Evolutionary conservation across 1,284 basidiomycete genomes (phyloP).

Genomic region (Apiotrichum akiyoshidainum): DNA sequence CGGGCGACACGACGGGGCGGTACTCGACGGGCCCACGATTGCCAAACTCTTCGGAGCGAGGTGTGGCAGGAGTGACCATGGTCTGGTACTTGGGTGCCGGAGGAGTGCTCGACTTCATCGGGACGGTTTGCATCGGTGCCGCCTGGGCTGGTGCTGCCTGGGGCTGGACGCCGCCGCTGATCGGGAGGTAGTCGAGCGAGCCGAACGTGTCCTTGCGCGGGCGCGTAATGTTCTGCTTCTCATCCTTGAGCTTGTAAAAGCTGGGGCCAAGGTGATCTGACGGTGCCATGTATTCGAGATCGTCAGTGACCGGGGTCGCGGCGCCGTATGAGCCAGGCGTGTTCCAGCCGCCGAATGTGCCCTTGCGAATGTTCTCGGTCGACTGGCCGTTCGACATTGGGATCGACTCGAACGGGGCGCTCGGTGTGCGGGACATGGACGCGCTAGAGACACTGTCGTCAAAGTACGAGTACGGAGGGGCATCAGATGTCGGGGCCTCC

Average conservation of each 20-base stretch:
- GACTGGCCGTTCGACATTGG: neutral
- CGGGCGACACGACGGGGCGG: constrained; percentile 1
- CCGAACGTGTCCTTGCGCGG: constrained; percentile 1
- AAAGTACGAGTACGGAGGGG: too few species aligned
- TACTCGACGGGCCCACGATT: neutral
- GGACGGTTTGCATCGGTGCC: neutral
- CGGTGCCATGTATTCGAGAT: neutral
- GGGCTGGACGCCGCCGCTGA: neutral
- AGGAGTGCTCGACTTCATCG: neutral
- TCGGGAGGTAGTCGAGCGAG: neutral
- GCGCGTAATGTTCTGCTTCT: neutral
- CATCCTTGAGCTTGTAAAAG: too few species aligned
- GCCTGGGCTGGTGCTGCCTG: too few species aligned
- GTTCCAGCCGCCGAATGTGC: neutral
- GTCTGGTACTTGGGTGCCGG: neutral
- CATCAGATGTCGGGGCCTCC: neutral
- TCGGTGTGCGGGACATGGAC: neutral
- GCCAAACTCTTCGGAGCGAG: neutral
- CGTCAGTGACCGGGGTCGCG: neutral
- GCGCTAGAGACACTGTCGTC: too few species aligned
- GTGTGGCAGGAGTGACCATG: neutral
- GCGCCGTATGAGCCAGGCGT: neutral
- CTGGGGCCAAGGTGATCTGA: too few species aligned
- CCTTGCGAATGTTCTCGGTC: neutral
- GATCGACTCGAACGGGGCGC: neutral